phyloP scores from a whole-genome alignment of 306 rosid species.

The Prunus armeniaca region DNA sequence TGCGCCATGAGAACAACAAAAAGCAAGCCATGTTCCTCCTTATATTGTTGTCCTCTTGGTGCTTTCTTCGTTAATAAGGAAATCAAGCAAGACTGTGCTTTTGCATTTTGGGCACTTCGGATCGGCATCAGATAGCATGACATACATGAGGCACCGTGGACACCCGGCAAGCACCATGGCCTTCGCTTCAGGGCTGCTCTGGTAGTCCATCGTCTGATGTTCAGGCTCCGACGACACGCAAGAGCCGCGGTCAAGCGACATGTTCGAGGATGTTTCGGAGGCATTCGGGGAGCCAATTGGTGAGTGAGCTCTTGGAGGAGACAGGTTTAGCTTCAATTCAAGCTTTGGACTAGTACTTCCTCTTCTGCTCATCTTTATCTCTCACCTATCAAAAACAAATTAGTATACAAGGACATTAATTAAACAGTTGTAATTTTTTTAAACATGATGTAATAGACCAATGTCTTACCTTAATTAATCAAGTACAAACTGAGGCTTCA shows the following conservation, averaged over 20 bases:
- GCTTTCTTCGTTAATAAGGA: constrained; percentile 20
- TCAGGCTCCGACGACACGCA: background rate
- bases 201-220: background rate
- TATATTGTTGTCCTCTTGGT: background rate
- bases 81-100: constrained; percentile 83
- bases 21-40: background rate
- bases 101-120: constrained; percentile 93
- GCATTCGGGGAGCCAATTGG: background rate
- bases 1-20: background rate
- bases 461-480: background rate
- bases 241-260: background rate
- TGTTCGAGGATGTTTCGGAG: background rate
- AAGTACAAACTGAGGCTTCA: background rate
- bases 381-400: background rate
- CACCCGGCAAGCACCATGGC: constrained; percentile 84
- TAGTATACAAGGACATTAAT: background rate
- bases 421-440: too few relatives aligned
- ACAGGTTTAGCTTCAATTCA: constrained; percentile 1
- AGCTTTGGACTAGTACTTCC: background rate
- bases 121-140: constrained; percentile 76
- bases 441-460: background rate
- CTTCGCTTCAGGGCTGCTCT: constrained; percentile 56
- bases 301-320: constrained; percentile 4
- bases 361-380: constrained; percentile 2
- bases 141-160: constrained; percentile 84